Percentiles rank a stretch among this genome's conserved stretches.
Evolutionary conservation across 2,329 filamentous ascomycete genomes (phyloP).

Genomic region (Aspergillus neotritici): DNA sequence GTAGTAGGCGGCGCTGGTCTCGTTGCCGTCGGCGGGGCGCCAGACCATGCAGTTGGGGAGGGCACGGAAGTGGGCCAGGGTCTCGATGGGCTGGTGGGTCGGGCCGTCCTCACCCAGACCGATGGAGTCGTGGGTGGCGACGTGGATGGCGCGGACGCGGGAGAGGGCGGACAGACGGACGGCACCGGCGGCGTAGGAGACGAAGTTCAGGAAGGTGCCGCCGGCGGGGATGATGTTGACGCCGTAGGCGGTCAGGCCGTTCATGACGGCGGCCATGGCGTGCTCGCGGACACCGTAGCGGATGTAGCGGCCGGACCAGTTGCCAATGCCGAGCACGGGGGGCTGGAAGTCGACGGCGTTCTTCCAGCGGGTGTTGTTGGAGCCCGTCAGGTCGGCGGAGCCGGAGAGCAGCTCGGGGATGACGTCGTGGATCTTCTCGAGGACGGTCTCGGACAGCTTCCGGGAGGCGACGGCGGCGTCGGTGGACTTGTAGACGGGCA

Average conservation of each 20-base stretch:
- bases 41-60: conserved; percentile 99
- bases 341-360: conserved; percentile 95
- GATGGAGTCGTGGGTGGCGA: conserved; percentile 98
- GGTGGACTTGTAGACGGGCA: conserved; percentile 82
- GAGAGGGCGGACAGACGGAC: conserved; percentile 91
- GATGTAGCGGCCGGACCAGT: conserved; percentile 82
- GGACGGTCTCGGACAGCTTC: conserved; percentile 92
- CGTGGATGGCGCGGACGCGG: conserved; percentile 85
- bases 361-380: conserved; percentile 99
- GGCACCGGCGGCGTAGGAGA: conserved; percentile 92
- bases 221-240: conserved; percentile 79
- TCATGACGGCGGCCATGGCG: conserved; percentile 49
- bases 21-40: conserved; percentile 97
- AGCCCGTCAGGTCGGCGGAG: conserved; percentile 95
- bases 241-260: conserved; percentile 88
- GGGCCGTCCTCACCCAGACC: conserved; percentile 98
- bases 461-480: conserved; percentile 84
- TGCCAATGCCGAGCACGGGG: conserved; percentile 74
- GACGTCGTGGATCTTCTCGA: conserved; percentile 75
- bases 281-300: conserved; percentile 50
- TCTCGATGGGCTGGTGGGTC: conserved; percentile 99
- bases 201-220: conserved; percentile 99
- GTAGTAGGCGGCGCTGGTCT: conserved; percentile 97
- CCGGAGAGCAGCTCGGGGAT: conserved; percentile 91
- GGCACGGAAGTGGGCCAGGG: conserved; percentile 94